phyloP scores from a whole-genome alignment of 192 early-diverging fungal species.

The Thoreauomyces humboldtii region DNA sequence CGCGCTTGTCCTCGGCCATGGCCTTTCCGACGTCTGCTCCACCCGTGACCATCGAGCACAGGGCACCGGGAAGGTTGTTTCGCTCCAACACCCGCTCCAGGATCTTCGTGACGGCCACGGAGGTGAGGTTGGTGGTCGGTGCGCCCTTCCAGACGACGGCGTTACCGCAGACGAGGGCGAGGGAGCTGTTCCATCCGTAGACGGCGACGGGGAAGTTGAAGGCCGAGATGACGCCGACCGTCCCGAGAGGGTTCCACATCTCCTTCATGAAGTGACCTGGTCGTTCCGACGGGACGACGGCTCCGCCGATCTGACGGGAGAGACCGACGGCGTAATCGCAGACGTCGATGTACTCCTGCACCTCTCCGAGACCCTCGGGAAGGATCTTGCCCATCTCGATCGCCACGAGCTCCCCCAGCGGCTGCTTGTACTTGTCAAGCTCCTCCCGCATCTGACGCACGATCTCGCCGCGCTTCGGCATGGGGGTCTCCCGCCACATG shows the following conservation, averaged over 20 bases:
- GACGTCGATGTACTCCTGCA: slow-evolving; percentile 97
- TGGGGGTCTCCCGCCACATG: slow-evolving; percentile 66
- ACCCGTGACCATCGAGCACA: slow-evolving; percentile 82
- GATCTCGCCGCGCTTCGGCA: slow-evolving; percentile 86
- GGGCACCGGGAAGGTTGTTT: slow-evolving; percentile 76
- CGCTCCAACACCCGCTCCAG: slow-evolving; percentile 75
- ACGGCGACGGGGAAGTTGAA: slow-evolving; percentile 93
- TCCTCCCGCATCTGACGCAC: slow-evolving; percentile 86
- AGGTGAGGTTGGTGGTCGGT: slow-evolving; percentile 61
- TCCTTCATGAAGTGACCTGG: slow-evolving; percentile 96
- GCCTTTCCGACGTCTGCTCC: slow-evolving; percentile 80
- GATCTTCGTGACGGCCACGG: slow-evolving; percentile 88
- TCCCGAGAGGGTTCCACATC: slow-evolving; percentile 91
- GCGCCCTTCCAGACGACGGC: slow-evolving; percentile 82
- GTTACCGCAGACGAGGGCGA: slow-evolving; percentile 88
- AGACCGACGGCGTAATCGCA: slow-evolving; percentile 89
- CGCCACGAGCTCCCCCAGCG: slow-evolving; percentile 81
- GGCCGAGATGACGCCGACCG: slow-evolving; percentile 89
- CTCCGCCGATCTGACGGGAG: slow-evolving; percentile 73
- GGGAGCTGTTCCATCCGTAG: slow-evolving; percentile 92
- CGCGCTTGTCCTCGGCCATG: slow-evolving; percentile 66
- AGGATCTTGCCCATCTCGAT: slow-evolving; percentile 96
- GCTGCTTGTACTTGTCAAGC: slow-evolving; percentile 68
- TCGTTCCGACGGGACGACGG: slow-evolving; percentile 83
- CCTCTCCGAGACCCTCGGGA: slow-evolving; percentile 88